Evolutionary conservation across 768 basidiomycete species (phyloP).

Genomic region (Mycena polygramma): DNA sequence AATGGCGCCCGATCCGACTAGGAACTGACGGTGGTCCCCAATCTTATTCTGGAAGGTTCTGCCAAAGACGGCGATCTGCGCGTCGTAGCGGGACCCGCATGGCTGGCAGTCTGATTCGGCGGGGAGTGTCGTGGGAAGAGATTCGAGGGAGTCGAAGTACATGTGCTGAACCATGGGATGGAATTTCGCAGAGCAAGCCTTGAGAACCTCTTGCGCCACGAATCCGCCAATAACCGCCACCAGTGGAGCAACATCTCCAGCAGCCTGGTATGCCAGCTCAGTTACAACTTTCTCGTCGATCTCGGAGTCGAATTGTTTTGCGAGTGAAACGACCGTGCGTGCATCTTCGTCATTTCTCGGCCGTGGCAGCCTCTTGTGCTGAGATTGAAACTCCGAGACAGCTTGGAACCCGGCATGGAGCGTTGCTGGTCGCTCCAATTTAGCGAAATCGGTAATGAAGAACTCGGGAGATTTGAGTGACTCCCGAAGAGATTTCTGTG

Average conservation of each 20-base stretch:
- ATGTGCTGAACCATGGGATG: slow-evolving; percentile 94
- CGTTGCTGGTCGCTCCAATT: slow-evolving; percentile 92
- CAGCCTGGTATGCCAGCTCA: slow-evolving; percentile 91
- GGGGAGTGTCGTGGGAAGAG: slow-evolving; percentile 81
- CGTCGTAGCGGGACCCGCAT: slow-evolving; percentile 87
- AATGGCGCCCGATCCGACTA: slow-evolving; percentile 99
- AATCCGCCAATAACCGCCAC: slow-evolving; percentile 98
- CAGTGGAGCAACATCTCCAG: slow-evolving; percentile 91
- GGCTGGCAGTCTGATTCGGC: slow-evolving; percentile 89
- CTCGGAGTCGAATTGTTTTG: slow-evolving; percentile 82
- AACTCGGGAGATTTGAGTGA: slow-evolving; percentile 85
- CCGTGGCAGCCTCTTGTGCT: slow-evolving; percentile 78
- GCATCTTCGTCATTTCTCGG: slow-evolving; percentile 90
- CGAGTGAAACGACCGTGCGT: slow-evolving; percentile 72
- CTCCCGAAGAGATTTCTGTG: slow-evolving; percentile 94
- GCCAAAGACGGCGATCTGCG: slow-evolving; percentile 96
- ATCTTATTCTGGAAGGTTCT: slow-evolving; percentile 93
- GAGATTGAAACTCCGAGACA: slow-evolving; percentile 79
- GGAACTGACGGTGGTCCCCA: slow-evolving; percentile 90
- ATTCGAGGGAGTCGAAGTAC: slow-evolving; percentile 98
- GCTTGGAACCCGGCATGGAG: slow-evolving; percentile 97
- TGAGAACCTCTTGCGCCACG: slow-evolving; percentile 98
- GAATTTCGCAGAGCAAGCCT: slow-evolving; percentile 98
- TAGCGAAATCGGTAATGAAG: slow-evolving; percentile 96
- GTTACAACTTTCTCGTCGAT: slow-evolving; percentile 85